A percentile compares a stretch with the other conserved stretches of the same genome.
These are phyloP conservation scores for Suillus luteus DNA, from an alignment of 768 basidiomycete genomes.

Conservation along the genomic window DNA sequence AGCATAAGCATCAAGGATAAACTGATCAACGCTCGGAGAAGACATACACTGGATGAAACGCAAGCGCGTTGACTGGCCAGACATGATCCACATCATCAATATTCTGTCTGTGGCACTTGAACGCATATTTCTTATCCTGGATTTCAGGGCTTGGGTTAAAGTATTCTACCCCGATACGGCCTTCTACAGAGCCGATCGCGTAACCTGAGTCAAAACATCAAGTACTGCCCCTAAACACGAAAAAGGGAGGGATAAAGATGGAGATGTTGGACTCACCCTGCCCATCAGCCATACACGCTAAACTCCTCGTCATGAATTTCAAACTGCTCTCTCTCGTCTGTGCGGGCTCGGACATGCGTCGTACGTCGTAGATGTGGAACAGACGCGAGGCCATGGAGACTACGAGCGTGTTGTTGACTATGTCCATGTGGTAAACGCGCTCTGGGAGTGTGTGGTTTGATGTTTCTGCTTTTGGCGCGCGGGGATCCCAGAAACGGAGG, in stretches of 20 bases:
- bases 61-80: slow-evolving; percentile 94
- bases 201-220: slow-evolving; percentile 57
- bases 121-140: slow-evolving; percentile 83
- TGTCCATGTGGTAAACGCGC: slow-evolving; percentile 83
- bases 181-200: slow-evolving; percentile 92
- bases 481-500: slow-evolving; percentile 85
- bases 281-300: slow-evolving; percentile 92
- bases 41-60: slow-evolving; percentile 85
- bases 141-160: slow-evolving; percentile 78
- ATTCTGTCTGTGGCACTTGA: slow-evolving; percentile 93
- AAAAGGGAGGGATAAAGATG: neutral
- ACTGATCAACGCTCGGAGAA: neutral
- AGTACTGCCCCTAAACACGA: slow-evolving; percentile 2
- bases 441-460: slow-evolving; percentile 70
- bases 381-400: slow-evolving; percentile 91
- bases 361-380: slow-evolving; percentile 87
- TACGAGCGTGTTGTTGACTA: slow-evolving; percentile 77
- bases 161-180: slow-evolving; percentile 96
- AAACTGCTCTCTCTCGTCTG: slow-evolving; percentile 90
- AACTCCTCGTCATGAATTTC: slow-evolving; percentile 90
- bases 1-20: neutral
- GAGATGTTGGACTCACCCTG: slow-evolving; percentile 58
- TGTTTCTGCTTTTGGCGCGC: slow-evolving; percentile 56
- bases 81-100: slow-evolving; percentile 93
- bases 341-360: slow-evolving; percentile 72